Evolutionary conservation across 179 eudicot genomes (phyloP).

Genomic region (Patellifolia procumbens): DNA sequence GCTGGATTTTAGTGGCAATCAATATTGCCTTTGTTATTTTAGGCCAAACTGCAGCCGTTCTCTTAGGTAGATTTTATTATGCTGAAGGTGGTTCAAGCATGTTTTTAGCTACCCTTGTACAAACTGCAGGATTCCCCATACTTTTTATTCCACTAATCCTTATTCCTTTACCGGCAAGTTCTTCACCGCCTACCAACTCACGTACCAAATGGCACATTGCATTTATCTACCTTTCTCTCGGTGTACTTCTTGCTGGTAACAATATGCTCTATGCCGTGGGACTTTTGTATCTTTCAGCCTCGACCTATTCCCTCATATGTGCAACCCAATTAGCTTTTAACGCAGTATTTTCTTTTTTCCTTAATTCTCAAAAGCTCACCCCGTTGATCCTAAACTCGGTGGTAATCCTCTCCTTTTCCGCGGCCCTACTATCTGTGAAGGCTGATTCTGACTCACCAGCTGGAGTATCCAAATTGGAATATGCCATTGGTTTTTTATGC

Average conservation of each 20-base stretch:
- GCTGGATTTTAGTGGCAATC: slow-evolving; percentile 72
- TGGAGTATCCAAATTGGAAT: slow-evolving; percentile 51
- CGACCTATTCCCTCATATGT: slow-evolving; percentile 79
- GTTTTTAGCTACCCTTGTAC: slow-evolving; percentile 77
- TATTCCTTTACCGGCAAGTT: slow-evolving; percentile 38
- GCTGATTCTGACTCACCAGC: slow-evolving; percentile 42
- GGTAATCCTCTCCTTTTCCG: slow-evolving; percentile 62
- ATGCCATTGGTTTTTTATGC: slow-evolving; percentile 48
- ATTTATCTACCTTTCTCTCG: slow-evolving; percentile 57
- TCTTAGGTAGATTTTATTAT: slow-evolving; percentile 77
- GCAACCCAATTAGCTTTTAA: slow-evolving; percentile 73
- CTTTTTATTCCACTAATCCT: slow-evolving; percentile 61
- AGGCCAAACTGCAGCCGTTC: slow-evolving; percentile 75
- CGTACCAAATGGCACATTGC: slow-evolving; percentile 25
- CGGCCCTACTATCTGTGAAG: slow-evolving; percentile 61
- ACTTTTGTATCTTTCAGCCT: slow-evolving; percentile 68
- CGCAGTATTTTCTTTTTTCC: slow-evolving; percentile 66
- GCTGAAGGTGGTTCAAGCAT: slow-evolving; percentile 74
- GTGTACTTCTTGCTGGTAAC: slow-evolving; percentile 67
- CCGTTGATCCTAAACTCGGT: slow-evolving; percentile 69
- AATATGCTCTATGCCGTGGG: slow-evolving; percentile 70
- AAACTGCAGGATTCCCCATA: slow-evolving; percentile 82
- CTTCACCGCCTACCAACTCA: slow-evolving; percentile 33
- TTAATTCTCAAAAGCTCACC: slow-evolving; percentile 75
- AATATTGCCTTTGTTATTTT: slow-evolving; percentile 56